phyloP scores from a whole-genome alignment of 2,329 filamentous ascomycete species.

The Penicillium sp. region DNA sequence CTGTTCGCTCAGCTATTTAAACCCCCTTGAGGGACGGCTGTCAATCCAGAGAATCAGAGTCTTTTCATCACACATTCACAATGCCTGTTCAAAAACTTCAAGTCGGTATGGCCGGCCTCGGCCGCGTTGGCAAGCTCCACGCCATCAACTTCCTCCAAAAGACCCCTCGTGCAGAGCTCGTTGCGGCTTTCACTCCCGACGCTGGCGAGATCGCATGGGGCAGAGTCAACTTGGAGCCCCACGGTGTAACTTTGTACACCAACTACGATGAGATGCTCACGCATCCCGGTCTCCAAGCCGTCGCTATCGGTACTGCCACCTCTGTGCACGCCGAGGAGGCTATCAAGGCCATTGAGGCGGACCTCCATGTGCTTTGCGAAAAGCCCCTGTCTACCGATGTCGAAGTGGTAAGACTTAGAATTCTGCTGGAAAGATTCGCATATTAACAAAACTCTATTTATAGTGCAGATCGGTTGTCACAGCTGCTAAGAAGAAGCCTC shows the following conservation, averaged over 20 bases:
- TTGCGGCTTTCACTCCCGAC: conserved; percentile 51
- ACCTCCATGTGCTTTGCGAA: conserved; percentile 59
- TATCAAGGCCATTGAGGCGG: conserved; percentile 56
- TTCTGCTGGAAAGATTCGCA: not conserved
- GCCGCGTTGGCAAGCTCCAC: conserved; percentile 52
- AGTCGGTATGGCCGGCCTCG: conserved; percentile 50
- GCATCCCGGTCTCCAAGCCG: conserved; percentile 55
- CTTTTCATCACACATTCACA: not conserved
- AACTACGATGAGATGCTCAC: conserved; percentile 58
- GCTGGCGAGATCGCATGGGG: conserved; percentile 52
- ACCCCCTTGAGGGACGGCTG: not conserved
- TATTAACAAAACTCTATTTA: not conserved
- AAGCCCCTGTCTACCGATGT: conserved; percentile 56
- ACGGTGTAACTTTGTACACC: conserved; percentile 54
- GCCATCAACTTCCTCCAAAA: conserved; percentile 49
- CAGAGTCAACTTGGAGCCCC: conserved; percentile 50
- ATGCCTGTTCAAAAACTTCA: conserved; percentile 39
- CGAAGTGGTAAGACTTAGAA: conserved; percentile 53
- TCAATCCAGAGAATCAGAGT: not conserved
- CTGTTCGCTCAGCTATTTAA: conserved; percentile 12
- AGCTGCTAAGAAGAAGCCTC: conserved; percentile 55
- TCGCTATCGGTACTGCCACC: conserved; percentile 57
- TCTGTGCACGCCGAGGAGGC: conserved; percentile 58
- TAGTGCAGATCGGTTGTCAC: conserved; percentile 62
- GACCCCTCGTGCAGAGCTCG: conserved; percentile 50